phyloP scores from a whole-genome alignment of 164 flowering plant genomes.

The Buxus sempervirens region DNA sequence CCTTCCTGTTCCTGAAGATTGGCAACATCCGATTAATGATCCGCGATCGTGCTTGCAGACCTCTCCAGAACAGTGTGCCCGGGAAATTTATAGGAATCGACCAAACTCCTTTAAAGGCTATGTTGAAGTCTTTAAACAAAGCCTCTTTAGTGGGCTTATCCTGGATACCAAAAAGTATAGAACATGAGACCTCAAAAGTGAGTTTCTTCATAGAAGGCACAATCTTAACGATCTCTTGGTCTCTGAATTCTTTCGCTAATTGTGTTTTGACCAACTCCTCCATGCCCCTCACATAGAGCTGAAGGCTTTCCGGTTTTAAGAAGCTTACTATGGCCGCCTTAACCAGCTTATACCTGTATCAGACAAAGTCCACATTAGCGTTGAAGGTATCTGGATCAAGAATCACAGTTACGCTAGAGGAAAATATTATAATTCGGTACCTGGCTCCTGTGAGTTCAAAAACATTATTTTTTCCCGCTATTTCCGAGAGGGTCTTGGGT shows the following conservation, averaged over 20 bases:
- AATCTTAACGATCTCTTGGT: neutral
- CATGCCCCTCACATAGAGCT: neutral
- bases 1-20: slow-evolving; percentile 9
- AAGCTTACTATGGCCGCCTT: slow-evolving; percentile 17
- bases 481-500: neutral
- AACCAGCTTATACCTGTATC: slow-evolving; percentile 12
- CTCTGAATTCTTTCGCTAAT: neutral
- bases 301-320: slow-evolving; percentile 19
- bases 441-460: slow-evolving; percentile 23
- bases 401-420: neutral
- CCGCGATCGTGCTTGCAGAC: slow-evolving; percentile 11
- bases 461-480: slow-evolving; percentile 15
- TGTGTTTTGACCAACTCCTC: neutral
- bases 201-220: slow-evolving; percentile 13
- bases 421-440: neutral
- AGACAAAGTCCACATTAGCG: neutral
- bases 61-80: slow-evolving; percentile 10
- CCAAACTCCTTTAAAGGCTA: slow-evolving; percentile 13
- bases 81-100: slow-evolving; percentile 23
- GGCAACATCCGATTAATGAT: slow-evolving; percentile 4
- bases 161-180: slow-evolving; percentile 16
- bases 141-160: slow-evolving; percentile 7
- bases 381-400: too few relatives aligned
- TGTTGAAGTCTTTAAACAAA: slow-evolving; percentile 7
- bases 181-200: slow-evolving; percentile 6